Base-by-base conservation (phyloP, 352 stramenopile genomes). In the Phytophthora foliorum region DNA sequence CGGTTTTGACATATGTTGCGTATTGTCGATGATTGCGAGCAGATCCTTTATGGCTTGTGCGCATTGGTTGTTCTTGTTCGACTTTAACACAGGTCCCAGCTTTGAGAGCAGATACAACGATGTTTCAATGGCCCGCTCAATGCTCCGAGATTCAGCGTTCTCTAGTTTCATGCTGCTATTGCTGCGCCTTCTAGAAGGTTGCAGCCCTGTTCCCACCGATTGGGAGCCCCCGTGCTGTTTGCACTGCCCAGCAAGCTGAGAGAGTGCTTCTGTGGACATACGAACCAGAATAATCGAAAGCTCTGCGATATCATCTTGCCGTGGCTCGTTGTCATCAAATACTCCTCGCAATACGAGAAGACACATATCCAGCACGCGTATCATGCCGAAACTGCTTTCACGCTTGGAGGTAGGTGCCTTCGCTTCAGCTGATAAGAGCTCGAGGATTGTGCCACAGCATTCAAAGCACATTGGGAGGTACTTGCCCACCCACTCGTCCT, bases 391-490 rank as follows among this genome's bases (percentile, higher is more conserved):
- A 51, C 74, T 56, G 29, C 63, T 69, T 3, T 76, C 59, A 17
- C 21, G 27, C 13, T 56, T 65, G n/a, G 57, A 34, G 13, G 48
- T 49, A 38, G 50, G 22, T 5, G 36, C 38, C 29, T 57, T 75
- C 39, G 16, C 36, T 49, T 74, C 53, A 1, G 64, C 58, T 29
- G 63, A 29, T 38, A 91, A 48, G 17, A 92, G 66, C n/a, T 90
- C 72, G 17, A 92, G 63, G 27, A 89, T 63, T 2, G 84, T 88
- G 10, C 86, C 82, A 41, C 84, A 85, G 52, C 82, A 94, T 62
- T 94, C 81, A 29, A 90, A 82, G 25, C 77, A 82, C 62, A 92
- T 82, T 0, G 77, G 75, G 13, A 94, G 57, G 44, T 90, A 89
- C 48, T 82, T 84, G 5, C 71, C 68, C 4, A 91, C 63, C 79